Percentiles rank a stretch among this genome's conserved stretches.
Conservation (phyloP, 768 basidiomycete genomes). For the Ramaria sp. region DNA sequence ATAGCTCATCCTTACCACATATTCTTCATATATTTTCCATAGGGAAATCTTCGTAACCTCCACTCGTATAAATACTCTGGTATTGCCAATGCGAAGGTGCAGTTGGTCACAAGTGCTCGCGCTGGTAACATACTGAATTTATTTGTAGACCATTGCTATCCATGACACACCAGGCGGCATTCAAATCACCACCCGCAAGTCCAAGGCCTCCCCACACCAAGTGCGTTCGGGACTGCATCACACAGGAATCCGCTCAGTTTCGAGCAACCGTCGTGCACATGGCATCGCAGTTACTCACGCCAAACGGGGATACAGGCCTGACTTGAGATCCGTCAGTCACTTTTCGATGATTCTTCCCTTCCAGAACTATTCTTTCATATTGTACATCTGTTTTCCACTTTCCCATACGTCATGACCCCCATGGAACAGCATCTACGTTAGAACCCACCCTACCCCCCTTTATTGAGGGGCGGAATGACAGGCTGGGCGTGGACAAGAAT, state of each 20-base stretch:
- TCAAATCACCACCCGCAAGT: slow-evolving; percentile 54
- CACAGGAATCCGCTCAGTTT: slow-evolving; percentile 50
- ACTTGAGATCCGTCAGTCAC: slow-evolving; percentile 63
- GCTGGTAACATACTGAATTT: slow-evolving; percentile 1
- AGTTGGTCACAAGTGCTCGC: slow-evolving; percentile 1
- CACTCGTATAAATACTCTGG: slow-evolving; percentile 94
- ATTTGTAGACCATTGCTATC: slow-evolving; percentile 53
- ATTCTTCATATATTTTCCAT: slow-evolving; percentile 8
- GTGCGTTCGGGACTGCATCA: slow-evolving; percentile 40
- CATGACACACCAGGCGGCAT: slow-evolving; percentile 43
- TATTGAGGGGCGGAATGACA: slow-evolving; percentile 50
- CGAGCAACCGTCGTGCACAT: slow-evolving; percentile 58
- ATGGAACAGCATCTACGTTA: slow-evolving; percentile 66
- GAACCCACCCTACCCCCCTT: slow-evolving; percentile 57
- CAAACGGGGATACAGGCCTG: slow-evolving; percentile 65
- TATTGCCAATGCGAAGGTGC: slow-evolving; percentile 72
- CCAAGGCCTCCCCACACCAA: slow-evolving; percentile 39
- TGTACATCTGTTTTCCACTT: background rate
- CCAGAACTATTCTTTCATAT: slow-evolving; percentile 9
- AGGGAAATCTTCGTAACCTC: slow-evolving; percentile 82
- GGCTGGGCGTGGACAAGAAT: slow-evolving; percentile 91
- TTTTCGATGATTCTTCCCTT: slow-evolving; percentile 4
- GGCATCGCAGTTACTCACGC: slow-evolving; percentile 50
- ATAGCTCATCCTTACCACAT: background rate
- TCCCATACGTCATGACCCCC: background rate